A percentile compares a stretch with the other conserved stretches of the same genome.
phyloP scores from a whole-genome alignment of 257 asterid genomes.

The Solanum infundibuliforme region DNA sequence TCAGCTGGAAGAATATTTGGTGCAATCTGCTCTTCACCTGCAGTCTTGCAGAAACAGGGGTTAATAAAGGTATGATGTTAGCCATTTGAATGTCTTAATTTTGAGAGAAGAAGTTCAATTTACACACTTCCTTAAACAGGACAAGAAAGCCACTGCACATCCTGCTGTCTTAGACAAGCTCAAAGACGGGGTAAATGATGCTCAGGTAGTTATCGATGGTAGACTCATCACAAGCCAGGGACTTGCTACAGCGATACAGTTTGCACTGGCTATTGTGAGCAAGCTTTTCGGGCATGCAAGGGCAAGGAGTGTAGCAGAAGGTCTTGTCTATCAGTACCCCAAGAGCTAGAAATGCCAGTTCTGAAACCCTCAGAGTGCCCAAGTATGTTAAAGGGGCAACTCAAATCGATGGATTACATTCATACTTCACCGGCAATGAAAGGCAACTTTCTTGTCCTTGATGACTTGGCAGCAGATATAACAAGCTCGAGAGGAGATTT shows the following conservation, averaged over 20 bases:
- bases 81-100: background rate
- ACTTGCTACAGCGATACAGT: slow-evolving; percentile 47
- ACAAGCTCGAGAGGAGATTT: background rate
- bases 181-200: slow-evolving; percentile 19
- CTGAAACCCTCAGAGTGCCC: background rate
- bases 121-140: slow-evolving; percentile 31
- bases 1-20: slow-evolving; percentile 54
- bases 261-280: slow-evolving; percentile 61
- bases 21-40: slow-evolving; percentile 55
- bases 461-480: background rate
- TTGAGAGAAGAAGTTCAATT: background rate
- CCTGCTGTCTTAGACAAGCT: slow-evolving; percentile 33
- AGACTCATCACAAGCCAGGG: slow-evolving; percentile 73
- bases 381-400: background rate
- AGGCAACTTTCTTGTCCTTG: background rate
- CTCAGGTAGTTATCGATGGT: slow-evolving; percentile 72
- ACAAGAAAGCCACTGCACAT: slow-evolving; percentile 51
- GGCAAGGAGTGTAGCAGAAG: slow-evolving; percentile 94
- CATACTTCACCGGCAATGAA: background rate
- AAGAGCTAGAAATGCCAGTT: slow-evolving; percentile 3
- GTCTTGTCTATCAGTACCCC: slow-evolving; percentile 68
- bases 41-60: slow-evolving; percentile 58
- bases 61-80: slow-evolving; percentile 46
- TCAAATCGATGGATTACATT: background rate
- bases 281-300: slow-evolving; percentile 80